Evolutionary conservation across 352 stramenopile genomes (phyloP), one percentile per base, ranked within the genome.

Genomic region (Globisporangium splendens): DNA sequence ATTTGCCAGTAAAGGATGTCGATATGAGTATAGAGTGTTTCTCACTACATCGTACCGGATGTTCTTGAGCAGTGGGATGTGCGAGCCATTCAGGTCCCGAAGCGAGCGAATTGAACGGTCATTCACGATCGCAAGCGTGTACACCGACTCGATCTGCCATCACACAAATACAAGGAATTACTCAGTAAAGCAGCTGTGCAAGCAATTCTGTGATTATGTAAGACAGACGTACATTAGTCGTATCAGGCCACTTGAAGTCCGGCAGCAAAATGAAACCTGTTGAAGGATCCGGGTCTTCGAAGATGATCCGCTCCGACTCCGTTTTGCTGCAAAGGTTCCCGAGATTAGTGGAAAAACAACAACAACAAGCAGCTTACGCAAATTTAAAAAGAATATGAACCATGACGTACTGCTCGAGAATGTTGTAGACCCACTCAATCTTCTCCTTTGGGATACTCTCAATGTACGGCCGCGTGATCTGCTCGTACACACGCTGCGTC

Each of bases 351-450:
- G 17, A 15, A 6, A n/a, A 50, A 12, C n/a, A n/a, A n/a, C n/a
- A n/a, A n/a, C n/a, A n/a, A n/a, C n/a, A n/a, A n/a, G n/a, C n/a
- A n/a, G n/a, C n/a, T n/a, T n/a, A n/a, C n/a, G n/a, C n/a, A n/a
- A n/a, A n/a, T n/a, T n/a, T n/a, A n/a, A n/a, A n/a, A n/a, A n/a
- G n/a, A n/a, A n/a, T n/a, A n/a, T 14, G 13, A 10, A n/a, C 38
- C 38, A 43, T 43, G 15, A 76, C 85, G 73, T 79, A 95, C 86
- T 90, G 75, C 7, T 93, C 81, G 39, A 95, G 63, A 57, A 95
- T 95, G 56, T 95, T 95, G 74, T 92, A 92, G 46, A 95, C 76
- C 86, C 86, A 95, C 50, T 93, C 82, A 56, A 95, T 77, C 52
- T 89, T 93, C 43, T 88, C 79, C 22, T 50, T 43, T 0, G 83